These are phyloP conservation scores for Flueggea neowawraea DNA, from an alignment of 441 rosid species.

Conservation along the genomic window DNA sequence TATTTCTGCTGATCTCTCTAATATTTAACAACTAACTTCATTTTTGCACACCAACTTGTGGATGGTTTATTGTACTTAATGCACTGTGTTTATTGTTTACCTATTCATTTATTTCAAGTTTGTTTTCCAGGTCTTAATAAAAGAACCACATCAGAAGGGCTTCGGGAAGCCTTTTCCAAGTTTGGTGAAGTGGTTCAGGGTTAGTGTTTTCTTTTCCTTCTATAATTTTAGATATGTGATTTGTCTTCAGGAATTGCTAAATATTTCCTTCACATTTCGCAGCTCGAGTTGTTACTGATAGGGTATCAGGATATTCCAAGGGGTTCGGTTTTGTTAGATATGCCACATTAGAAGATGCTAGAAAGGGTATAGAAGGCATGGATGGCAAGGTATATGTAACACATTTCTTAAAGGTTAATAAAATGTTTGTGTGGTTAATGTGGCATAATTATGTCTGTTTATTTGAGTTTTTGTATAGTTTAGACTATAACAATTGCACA, in stretches of 20 bases:
- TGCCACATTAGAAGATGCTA: constrained; percentile 72
- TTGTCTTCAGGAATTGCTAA: constrained; percentile 3
- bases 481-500: too few species aligned
- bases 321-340: constrained; percentile 95
- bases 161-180: constrained; percentile 58
- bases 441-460: too few species aligned
- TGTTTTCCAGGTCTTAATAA: constrained; percentile 69
- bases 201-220: constrained; percentile 21
- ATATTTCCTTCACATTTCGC: constrained; percentile 8
- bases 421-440: too few species aligned
- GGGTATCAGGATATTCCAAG: constrained; percentile 81
- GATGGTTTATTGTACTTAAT: too few species aligned
- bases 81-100: too few species aligned
- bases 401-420: too few species aligned
- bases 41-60: too few species aligned
- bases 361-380: constrained; percentile 80
- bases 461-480: too few species aligned
- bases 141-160: constrained; percentile 68
- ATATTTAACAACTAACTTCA: too few species aligned
- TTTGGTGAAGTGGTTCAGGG: constrained; percentile 84
- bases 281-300: constrained; percentile 85
- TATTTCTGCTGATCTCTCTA: too few species aligned
- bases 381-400: constrained; percentile 69
- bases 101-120: background rate
- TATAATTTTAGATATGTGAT: background rate